phyloP scores from a whole-genome alignment of 2,329 filamentous ascomycete species.

The Colletotrichum eleusines region DNA sequence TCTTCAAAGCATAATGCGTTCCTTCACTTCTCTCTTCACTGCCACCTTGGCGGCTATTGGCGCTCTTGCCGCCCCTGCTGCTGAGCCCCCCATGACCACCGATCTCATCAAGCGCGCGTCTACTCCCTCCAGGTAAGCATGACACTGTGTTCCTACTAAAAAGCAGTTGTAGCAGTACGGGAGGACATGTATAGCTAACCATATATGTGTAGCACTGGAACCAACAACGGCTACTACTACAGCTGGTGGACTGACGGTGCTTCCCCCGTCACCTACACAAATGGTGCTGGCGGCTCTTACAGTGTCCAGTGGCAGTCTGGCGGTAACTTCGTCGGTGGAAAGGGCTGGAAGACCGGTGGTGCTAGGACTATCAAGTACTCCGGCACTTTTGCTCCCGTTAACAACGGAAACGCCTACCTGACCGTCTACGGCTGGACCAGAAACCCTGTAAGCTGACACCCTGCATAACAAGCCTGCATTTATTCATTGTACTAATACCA shows the following conservation, averaged over 20 bases:
- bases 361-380: constrained; percentile 51
- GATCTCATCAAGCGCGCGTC: constrained; percentile 38
- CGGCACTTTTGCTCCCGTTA: constrained; percentile 47
- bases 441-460: constrained; percentile 47
- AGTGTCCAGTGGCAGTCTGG: constrained; percentile 57
- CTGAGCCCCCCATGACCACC: constrained; percentile 16
- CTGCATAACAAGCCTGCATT: neutral
- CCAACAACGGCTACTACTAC: constrained; percentile 58
- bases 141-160: neutral
- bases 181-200: neutral
- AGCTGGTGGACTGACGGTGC: constrained; percentile 59
- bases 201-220: constrained; percentile 22
- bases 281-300: constrained; percentile 58
- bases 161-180: rapidly evolving
- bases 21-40: constrained; percentile 37
- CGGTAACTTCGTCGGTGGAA: constrained; percentile 68
- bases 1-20: constrained; percentile 27
- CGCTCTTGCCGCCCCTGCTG: constrained; percentile 31
- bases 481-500: neutral
- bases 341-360: constrained; percentile 67
- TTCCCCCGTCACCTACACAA: constrained; percentile 57
- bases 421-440: constrained; percentile 55
- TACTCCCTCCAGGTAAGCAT: constrained; percentile 45
- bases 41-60: constrained; percentile 36
- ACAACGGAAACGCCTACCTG: constrained; percentile 52